A percentile compares a stretch with the other conserved stretches of the same genome.
Conservation (phyloP, 2,329 filamentous ascomycete genomes). For the Trichoderma endophyticum region DNA sequence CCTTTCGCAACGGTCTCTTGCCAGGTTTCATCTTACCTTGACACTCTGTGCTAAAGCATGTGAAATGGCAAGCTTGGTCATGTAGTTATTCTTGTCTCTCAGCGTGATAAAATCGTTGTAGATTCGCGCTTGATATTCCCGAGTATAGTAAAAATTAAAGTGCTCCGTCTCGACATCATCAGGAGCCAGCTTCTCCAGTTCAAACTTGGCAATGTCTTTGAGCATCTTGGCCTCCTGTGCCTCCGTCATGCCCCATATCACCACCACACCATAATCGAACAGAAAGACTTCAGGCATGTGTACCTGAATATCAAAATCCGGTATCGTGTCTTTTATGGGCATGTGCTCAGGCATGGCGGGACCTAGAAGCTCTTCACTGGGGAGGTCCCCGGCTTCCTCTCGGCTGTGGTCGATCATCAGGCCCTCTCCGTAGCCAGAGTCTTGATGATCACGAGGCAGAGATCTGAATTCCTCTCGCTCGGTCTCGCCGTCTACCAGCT, state of each 20-base stretch:
- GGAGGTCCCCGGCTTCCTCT: slow-evolving; percentile 26
- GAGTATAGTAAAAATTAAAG: slow-evolving; percentile 99
- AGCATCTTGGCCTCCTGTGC: slow-evolving; percentile 85
- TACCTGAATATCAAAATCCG: slow-evolving; percentile 81
- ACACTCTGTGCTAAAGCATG: slow-evolving; percentile 95
- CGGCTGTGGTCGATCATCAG: slow-evolving; percentile 27
- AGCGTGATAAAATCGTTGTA: slow-evolving; percentile 99
- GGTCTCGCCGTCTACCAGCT: slow-evolving; percentile 40
- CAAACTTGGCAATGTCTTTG: slow-evolving; percentile 92
- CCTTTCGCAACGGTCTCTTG: not conserved
- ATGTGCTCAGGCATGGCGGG: slow-evolving; percentile 36
- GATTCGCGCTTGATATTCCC: slow-evolving; percentile 95
- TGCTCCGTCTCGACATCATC: slow-evolving; percentile 94
- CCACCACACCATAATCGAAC: slow-evolving; percentile 95
- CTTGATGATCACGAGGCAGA: slow-evolving; percentile 44
- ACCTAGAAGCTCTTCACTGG: slow-evolving; percentile 35
- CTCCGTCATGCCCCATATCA: slow-evolving; percentile 97
- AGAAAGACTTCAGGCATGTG: slow-evolving; percentile 94
- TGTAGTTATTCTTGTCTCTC: slow-evolving; percentile 91
- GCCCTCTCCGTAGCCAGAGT: slow-evolving; percentile 32
- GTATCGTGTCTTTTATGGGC: slow-evolving; percentile 44
- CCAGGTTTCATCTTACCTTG: slow-evolving; percentile 55
- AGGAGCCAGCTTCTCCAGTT: slow-evolving; percentile 79
- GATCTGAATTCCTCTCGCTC: slow-evolving; percentile 59
- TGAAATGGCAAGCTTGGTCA: slow-evolving; percentile 95